These are phyloP conservation scores for Capsicum chinense DNA, from an alignment of 257 asterid species.

Conservation along the genomic window DNA sequence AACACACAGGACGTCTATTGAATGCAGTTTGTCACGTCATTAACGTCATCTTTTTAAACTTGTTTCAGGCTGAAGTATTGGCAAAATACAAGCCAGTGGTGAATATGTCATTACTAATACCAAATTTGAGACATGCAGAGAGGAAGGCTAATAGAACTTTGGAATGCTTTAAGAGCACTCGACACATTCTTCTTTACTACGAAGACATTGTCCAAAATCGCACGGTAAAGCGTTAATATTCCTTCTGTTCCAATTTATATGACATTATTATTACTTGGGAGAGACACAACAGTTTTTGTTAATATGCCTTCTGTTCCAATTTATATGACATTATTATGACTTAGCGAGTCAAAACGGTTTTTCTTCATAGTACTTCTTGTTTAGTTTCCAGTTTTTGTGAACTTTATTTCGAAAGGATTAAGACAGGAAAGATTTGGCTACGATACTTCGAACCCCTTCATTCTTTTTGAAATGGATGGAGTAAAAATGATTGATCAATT, in stretches of 20 bases:
- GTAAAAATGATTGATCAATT: no score
- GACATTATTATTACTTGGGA: neutral
- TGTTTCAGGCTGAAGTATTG: slow-evolving; percentile 70
- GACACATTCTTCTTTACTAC: slow-evolving; percentile 72
- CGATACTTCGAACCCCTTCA: neutral
- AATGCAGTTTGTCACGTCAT: no score
- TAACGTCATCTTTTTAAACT: neutral
- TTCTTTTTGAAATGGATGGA: neutral
- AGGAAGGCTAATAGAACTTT: slow-evolving; percentile 47
- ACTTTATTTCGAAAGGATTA: neutral
- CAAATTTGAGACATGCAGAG: slow-evolving; percentile 51
- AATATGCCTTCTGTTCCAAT: no score
- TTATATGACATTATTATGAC: no score
- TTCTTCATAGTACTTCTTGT: neutral
- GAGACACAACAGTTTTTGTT: neutral
- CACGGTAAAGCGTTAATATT: slow-evolving; percentile 46
- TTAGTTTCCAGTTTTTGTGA: neutral
- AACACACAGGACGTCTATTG: neutral
- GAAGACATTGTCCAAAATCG: slow-evolving; percentile 68
- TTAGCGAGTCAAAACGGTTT: no score
- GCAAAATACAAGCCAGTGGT: slow-evolving; percentile 70
- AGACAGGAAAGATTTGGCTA: neutral
- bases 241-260: neutral
- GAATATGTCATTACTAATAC: slow-evolving; percentile 54
- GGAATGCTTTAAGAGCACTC: slow-evolving; percentile 63